phyloP scores from a whole-genome alignment of 768 basidiomycete genomes.

The Suillus discolor region DNA sequence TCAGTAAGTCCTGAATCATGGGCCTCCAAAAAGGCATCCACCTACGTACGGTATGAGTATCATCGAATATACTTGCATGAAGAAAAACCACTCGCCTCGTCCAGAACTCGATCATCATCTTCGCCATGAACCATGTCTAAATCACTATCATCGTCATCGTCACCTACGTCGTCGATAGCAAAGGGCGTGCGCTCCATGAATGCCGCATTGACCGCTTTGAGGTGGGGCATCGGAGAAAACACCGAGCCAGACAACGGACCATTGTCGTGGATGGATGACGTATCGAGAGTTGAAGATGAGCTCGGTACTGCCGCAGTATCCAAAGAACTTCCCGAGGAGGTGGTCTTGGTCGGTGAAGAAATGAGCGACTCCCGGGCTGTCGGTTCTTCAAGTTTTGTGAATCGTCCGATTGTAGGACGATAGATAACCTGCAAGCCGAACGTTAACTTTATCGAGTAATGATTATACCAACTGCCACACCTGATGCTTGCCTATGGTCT shows the following conservation, averaged over 20 bases:
- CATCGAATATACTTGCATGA: neutral
- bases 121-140: conserved; percentile 53
- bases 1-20: conserved; percentile 86
- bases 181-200: conserved; percentile 93
- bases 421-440: conserved; percentile 55
- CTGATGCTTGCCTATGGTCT: conserved; percentile 93
- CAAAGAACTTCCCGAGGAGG: conserved; percentile 39
- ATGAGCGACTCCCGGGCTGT: conserved; percentile 87
- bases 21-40: conserved; percentile 93
- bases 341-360: conserved; percentile 62
- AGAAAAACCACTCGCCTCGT: conserved; percentile 60
- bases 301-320: conserved; percentile 30
- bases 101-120: conserved; percentile 81
- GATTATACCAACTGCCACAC: conserved; percentile 35
- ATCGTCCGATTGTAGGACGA: conserved; percentile 84
- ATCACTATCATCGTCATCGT: conserved; percentile 75
- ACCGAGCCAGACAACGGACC: conserved; percentile 26
- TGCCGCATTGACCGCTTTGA: conserved; percentile 77
- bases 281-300: conserved; percentile 54
- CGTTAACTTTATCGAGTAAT: neutral
- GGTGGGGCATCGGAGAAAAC: conserved; percentile 63
- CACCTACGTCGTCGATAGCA: conserved; percentile 94
- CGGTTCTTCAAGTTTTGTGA: conserved; percentile 83
- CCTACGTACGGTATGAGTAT: conserved; percentile 45
- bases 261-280: conserved; percentile 21